These are phyloP conservation scores for Talaromyces funiculosus DNA, from an alignment of 2,329 filamentous ascomycete species.

Conservation along the genomic window DNA sequence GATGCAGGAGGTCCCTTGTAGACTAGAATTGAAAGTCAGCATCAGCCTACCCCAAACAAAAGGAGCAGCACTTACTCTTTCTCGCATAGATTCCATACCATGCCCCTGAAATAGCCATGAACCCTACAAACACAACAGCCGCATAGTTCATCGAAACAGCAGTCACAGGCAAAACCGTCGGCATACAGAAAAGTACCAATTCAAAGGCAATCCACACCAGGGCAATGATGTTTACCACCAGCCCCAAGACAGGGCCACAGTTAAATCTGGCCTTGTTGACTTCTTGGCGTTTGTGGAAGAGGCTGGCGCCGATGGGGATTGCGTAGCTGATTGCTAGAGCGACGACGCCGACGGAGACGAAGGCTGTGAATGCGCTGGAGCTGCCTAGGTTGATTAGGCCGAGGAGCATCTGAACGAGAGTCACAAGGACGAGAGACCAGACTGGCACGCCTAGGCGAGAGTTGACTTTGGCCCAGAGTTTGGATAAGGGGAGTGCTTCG, in stretches of 20 bases:
- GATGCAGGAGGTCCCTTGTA: slow-evolving; percentile 34
- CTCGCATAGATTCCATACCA: slow-evolving; percentile 51
- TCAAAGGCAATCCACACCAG: slow-evolving; percentile 50
- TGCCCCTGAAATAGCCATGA: slow-evolving; percentile 45
- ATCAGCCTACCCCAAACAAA: neutral
- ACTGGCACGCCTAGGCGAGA: slow-evolving; percentile 35
- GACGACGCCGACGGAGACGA: slow-evolving; percentile 52
- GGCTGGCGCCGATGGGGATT: slow-evolving; percentile 51
- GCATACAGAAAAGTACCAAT: slow-evolving; percentile 50
- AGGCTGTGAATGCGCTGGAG: slow-evolving; percentile 45
- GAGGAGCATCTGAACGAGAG: slow-evolving; percentile 45
- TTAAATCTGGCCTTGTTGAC: slow-evolving; percentile 48
- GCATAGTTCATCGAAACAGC: slow-evolving; percentile 54
- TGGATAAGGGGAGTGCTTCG: slow-evolving; percentile 38
- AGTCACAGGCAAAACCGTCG: slow-evolving; percentile 50
- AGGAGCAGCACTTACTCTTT: slow-evolving; percentile 39
- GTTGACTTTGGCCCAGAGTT: slow-evolving; percentile 34
- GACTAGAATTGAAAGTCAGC: slow-evolving; percentile 17
- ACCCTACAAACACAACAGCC: slow-evolving; percentile 52
- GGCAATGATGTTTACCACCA: slow-evolving; percentile 43
- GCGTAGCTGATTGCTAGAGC: slow-evolving; percentile 52
- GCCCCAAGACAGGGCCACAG: slow-evolving; percentile 41
- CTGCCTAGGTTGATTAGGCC: slow-evolving; percentile 47
- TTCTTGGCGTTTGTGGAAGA: slow-evolving; percentile 43
- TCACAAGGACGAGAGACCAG: slow-evolving; percentile 39